Evolutionary conservation across 306 rosid genomes (phyloP), one percentile per base, ranked within the genome.

Genomic region (Begonia masoniana): DNA sequence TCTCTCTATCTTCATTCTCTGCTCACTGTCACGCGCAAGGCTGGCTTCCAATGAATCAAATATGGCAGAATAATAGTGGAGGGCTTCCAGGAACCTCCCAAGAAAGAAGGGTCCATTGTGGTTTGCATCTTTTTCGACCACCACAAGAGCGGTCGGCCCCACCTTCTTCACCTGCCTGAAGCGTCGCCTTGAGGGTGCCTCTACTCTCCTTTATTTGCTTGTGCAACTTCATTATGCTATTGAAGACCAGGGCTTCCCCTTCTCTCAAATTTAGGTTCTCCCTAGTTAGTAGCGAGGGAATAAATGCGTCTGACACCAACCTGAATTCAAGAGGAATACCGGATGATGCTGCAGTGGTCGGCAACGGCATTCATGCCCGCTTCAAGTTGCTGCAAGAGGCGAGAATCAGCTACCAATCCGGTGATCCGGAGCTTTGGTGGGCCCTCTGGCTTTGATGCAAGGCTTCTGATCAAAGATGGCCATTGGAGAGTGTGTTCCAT

Each of bases 41-140:
- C 77, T 54, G 14, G 73, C 83, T 54, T 87, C 89, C 0, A 82
- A 82, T 15, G 88, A 78, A 48, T 87, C 89, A 41, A 83, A 87
- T 68, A 87, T 68, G 6, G 96, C 89, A 0, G 96, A 83, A 74
- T 87, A 87, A 51, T 78, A 87, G 68, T 87, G 86, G 24, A 83
- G 68, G 39, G 88, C 78, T 57, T 86, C 88, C 5, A 82, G 67
- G 63, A 82, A 86, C 52, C 96, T 77, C 53, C 94, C 86, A 26
- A 86, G 80, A 62, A 86, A 86, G 58, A 86, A 82, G 15, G 96
- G 93, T 2, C 94, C 86, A 17, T 86, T 86, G 48, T 86, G 96
- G 62, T 82, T 82, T 56, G 94, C 80, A 46, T 86, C 94, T 74
- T 78, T 88, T 68, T 86, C 94, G n/a, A 80, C 78, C 26, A 82